phyloP scores from a whole-genome alignment of 768 basidiomycete species.

The Boletus vermiculosoides region DNA sequence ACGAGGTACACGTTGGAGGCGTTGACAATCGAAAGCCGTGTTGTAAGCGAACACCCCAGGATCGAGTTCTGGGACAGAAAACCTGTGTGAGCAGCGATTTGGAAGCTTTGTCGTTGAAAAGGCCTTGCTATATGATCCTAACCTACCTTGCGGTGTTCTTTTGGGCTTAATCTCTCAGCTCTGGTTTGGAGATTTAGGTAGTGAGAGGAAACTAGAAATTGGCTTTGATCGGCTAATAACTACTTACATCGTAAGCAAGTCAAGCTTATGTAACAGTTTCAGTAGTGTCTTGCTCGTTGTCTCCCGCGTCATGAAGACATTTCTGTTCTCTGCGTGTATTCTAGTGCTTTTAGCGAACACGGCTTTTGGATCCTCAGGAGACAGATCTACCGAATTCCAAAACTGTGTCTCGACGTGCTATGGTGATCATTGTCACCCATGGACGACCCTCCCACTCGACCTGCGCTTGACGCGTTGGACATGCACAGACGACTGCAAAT shows the following conservation, averaged over 20 bases:
- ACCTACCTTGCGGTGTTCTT: background rate
- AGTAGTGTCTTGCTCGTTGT: background rate
- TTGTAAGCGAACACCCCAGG: background rate
- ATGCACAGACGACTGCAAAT: conserved; percentile 85
- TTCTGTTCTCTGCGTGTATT: conserved; percentile 10
- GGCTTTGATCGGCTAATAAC: no score
- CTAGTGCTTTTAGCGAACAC: conserved; percentile 13
- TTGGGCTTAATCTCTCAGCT: background rate
- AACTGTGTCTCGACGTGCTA: conserved; percentile 38
- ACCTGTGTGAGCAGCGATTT: background rate
- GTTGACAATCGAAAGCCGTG: background rate
- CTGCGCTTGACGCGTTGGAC: conserved; percentile 80
- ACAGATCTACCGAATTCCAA: conserved; percentile 36
- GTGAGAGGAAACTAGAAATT: background rate
- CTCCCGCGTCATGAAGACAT: conserved; percentile 16
- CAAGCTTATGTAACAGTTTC: conserved; percentile 19
- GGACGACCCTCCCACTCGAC: conserved; percentile 46
- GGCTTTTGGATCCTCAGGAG: conserved; percentile 30
- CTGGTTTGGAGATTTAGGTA: background rate
- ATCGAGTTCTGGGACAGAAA: background rate
- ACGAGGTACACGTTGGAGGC: background rate
- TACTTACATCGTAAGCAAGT: background rate
- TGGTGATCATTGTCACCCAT: conserved; percentile 31
- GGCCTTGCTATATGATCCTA: no score
- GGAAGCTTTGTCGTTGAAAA: no score